A percentile compares a stretch with the other conserved stretches of the same genome.
Evolutionary conservation across 139 green algal species (phyloP).

Genomic region (Mesostigma viride): DNA sequence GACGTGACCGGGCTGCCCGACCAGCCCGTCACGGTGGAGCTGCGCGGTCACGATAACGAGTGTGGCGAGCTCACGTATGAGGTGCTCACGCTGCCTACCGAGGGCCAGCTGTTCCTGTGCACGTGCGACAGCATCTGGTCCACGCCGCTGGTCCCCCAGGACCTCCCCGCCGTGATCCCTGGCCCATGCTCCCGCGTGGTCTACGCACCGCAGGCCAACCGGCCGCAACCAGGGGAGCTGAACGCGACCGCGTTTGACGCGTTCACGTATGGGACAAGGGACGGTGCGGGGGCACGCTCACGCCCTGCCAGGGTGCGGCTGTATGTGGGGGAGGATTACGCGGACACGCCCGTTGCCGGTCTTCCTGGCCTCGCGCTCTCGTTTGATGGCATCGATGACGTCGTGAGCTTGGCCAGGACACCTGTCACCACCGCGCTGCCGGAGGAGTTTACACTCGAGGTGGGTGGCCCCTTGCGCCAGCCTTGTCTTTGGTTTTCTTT

Average conservation of each 20-base stretch:
- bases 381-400: conserved; percentile 23
- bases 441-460: conserved; percentile 6
- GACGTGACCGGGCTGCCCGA: conserved; percentile 8
- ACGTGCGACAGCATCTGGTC: conserved; percentile 24
- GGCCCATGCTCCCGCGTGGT: conserved; percentile 23
- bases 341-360: conserved; percentile 17
- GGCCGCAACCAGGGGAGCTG: background rate
- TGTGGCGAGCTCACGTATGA: conserved; percentile 9
- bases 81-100: conserved; percentile 14
- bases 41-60: conserved; percentile 18
- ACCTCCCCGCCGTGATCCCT: conserved; percentile 8
- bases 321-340: conserved; percentile 10
- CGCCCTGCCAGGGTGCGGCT: conserved; percentile 6
- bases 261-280: conserved; percentile 12
- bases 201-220: conserved; percentile 11
- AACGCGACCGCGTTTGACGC: background rate
- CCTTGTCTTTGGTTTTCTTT: too few relatives aligned
- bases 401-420: conserved; percentile 12
- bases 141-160: conserved; percentile 5
- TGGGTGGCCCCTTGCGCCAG: too few relatives aligned
- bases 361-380: background rate
- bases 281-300: background rate
- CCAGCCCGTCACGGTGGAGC: conserved; percentile 18
- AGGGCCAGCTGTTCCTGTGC: conserved; percentile 19
- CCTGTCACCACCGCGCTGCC: background rate